Conservation (phyloP, 208 protist species). For the Entamoeba histolytica region DNA sequence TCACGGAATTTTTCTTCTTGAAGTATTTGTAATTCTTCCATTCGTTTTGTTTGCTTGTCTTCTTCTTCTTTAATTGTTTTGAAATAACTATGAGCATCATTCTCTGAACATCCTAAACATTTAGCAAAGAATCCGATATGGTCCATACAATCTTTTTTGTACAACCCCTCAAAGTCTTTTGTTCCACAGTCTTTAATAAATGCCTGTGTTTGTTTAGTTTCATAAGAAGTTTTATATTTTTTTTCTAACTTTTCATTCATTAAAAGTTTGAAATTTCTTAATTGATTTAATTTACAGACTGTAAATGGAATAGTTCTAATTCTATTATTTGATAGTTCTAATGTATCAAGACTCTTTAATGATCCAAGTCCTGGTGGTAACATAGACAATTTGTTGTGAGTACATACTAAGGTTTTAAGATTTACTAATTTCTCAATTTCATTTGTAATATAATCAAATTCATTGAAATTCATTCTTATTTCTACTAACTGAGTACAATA, state of each 20-base stretch:
- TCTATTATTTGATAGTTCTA: background rate
- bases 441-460: background rate
- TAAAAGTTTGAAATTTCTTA: background rate
- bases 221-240: background rate
- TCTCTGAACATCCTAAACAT: background rate
- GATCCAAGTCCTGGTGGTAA: background rate
- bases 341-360: background rate
- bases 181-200: background rate
- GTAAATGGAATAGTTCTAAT: background rate
- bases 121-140: background rate
- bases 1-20: background rate
- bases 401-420: background rate
- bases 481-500: background rate
- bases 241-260: background rate
- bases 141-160: background rate
- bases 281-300: background rate
- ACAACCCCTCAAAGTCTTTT: background rate
- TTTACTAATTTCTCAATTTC: background rate
- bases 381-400: background rate
- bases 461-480: background rate
- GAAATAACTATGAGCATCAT: background rate
- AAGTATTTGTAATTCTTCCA: background rate
- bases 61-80: background rate
- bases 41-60: background rate
- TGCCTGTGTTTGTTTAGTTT: background rate